phyloP scores from a whole-genome alignment of 2,329 filamentous ascomycete species.

The Colletotrichum siamense region DNA sequence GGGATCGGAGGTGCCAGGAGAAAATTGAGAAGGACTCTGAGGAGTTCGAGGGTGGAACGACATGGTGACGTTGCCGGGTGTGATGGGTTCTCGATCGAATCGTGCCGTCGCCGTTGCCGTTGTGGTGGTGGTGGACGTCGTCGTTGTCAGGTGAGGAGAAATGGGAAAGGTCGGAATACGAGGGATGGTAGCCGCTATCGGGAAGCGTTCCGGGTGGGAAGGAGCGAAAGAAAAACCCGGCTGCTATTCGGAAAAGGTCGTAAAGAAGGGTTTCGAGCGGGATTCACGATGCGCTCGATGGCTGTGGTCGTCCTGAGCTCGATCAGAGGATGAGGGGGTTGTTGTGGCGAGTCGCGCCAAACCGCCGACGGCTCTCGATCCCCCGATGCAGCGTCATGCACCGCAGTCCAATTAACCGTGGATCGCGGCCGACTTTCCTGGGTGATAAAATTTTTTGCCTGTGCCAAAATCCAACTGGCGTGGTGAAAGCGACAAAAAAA shows the following conservation, averaged over 20 bases:
- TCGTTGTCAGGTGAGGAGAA: slow-evolving; percentile 31
- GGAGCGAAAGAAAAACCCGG: slow-evolving; percentile 5
- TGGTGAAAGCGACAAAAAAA: slow-evolving; percentile 11
- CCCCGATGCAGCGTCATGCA: slow-evolving; percentile 41
- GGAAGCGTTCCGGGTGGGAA: slow-evolving; percentile 17
- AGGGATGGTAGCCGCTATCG: neutral
- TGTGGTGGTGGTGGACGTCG: slow-evolving; percentile 41
- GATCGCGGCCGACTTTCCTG: slow-evolving; percentile 1
- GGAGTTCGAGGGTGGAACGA: slow-evolving; percentile 72
- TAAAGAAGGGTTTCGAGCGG: neutral
- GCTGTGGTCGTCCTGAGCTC: slow-evolving; percentile 5
- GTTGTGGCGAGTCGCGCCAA: slow-evolving; percentile 42
- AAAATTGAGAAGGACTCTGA: slow-evolving; percentile 70
- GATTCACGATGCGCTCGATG: slow-evolving; percentile 27
- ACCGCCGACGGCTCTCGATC: slow-evolving; percentile 41
- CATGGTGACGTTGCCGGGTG: slow-evolving; percentile 54
- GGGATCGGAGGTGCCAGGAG: slow-evolving; percentile 59
- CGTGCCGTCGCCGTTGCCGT: slow-evolving; percentile 3
- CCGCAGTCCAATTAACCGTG: slow-evolving; percentile 15
- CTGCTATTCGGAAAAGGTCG: slow-evolving; percentile 1
- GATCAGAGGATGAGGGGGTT: slow-evolving; percentile 27
- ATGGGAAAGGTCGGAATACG: slow-evolving; percentile 8
- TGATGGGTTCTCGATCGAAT: slow-evolving; percentile 20
- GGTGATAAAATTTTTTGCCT: neutral
- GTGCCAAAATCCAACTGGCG: slow-evolving; percentile 4